Conservation (phyloP, 352 stramenopile species). For the Globisporangium emineosum region DNA sequence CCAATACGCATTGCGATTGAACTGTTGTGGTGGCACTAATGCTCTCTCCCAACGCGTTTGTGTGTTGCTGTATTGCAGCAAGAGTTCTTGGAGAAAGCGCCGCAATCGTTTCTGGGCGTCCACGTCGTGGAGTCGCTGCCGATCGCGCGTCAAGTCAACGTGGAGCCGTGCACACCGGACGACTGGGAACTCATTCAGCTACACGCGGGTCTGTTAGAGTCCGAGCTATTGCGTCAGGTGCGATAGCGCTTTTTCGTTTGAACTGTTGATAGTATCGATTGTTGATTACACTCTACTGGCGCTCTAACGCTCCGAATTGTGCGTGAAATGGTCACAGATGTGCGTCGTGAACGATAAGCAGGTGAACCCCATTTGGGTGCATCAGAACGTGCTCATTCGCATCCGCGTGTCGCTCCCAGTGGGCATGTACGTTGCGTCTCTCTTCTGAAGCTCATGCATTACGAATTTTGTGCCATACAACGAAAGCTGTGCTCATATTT, state of each 20-base stretch:
- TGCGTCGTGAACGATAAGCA: conserved; percentile 87
- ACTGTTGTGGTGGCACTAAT: not conserved
- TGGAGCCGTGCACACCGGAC: conserved; percentile 82
- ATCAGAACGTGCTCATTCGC: conserved; percentile 74
- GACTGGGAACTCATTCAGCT: conserved; percentile 91
- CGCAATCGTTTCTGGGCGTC: conserved; percentile 62
- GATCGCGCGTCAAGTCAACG: conserved; percentile 67
- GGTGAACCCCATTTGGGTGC: conserved; percentile 80
- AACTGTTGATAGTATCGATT: not conserved
- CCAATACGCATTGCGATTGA: not conserved
- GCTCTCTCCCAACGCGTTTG: not conserved
- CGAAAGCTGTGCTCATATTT: not conserved
- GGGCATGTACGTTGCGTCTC: conserved; percentile 49
- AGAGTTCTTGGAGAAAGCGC: conserved; percentile 54
- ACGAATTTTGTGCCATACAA: not conserved
- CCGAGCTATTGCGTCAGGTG: conserved; percentile 82
- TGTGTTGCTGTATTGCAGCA: conserved; percentile 26
- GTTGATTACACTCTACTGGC: not conserved
- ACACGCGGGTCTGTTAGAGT: conserved; percentile 79
- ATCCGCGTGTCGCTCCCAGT: conserved; percentile 52
- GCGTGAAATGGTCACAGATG: conserved; percentile 36
- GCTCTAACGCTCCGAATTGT: not conserved
- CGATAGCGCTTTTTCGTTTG: not conserved
- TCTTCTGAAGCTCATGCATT: not conserved
- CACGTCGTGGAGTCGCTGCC: conserved; percentile 72